Evolutionary conservation across 192 early-diverging fungal genomes (phyloP).

Genomic region (Phycomyces blakesleeanus): DNA sequence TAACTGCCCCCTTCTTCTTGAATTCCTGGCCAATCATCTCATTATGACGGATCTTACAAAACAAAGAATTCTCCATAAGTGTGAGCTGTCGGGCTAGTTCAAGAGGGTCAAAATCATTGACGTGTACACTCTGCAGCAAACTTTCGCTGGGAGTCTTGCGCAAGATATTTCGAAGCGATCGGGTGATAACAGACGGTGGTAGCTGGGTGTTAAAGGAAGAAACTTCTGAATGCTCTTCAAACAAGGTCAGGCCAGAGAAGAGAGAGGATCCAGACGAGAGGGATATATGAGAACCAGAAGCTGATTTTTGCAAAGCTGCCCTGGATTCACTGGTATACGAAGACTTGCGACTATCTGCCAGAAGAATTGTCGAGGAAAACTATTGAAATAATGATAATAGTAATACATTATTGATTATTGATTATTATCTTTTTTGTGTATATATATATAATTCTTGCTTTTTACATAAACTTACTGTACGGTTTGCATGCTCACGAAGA

Average conservation of each 20-base stretch:
- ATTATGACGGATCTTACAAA: constrained; percentile 60
- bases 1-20: constrained; percentile 41
- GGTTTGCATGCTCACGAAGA: constrained; percentile 70
- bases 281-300: constrained; percentile 5
- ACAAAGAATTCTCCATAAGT: constrained; percentile 68
- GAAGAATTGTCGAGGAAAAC: constrained; percentile 3
- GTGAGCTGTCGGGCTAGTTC: constrained; percentile 87
- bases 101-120: constrained; percentile 64
- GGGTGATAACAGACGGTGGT: constrained; percentile 11
- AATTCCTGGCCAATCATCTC: constrained; percentile 74
- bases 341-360: constrained; percentile 1
- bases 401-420: no score
- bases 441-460: no score
- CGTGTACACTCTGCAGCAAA: constrained; percentile 37
- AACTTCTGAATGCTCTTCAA: constrained; percentile 4
- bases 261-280: constrained; percentile 14
- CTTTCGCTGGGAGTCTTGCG: constrained; percentile 13
- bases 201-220: not conserved
- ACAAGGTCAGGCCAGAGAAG: constrained; percentile 14
- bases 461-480: constrained; percentile 43
- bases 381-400: not conserved
- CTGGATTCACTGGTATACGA: constrained; percentile 11
- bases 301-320: not conserved
- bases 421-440: no score
- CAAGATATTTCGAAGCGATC: constrained; percentile 17